A percentile compares a stretch with the other conserved stretches of the same genome.
phyloP scores from a whole-genome alignment of 2,329 filamentous ascomycete genomes.

The Sporothrix brunneoviolacea region DNA sequence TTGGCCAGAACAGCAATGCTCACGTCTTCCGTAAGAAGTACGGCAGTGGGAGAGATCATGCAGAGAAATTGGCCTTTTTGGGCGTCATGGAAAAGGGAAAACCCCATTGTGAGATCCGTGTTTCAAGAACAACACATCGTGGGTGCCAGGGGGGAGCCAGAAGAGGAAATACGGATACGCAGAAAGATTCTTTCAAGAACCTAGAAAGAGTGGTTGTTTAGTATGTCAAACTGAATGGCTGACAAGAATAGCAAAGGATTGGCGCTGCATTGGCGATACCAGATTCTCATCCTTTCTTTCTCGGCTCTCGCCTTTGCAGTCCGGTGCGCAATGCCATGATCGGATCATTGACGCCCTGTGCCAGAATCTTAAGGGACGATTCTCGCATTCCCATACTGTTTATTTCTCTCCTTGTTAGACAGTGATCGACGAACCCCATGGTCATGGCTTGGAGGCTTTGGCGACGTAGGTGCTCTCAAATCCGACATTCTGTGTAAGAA shows the following conservation, averaged over 20 bases:
- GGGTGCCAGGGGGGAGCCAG: not conserved
- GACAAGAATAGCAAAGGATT: too few relatives aligned
- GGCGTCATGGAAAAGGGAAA: not conserved
- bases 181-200: too few relatives aligned
- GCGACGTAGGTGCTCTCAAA: not conserved
- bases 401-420: too few relatives aligned
- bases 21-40: too few relatives aligned
- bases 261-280: not conserved
- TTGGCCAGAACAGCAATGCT: too few relatives aligned
- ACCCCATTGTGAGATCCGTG: constrained; percentile 2
- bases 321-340: constrained; percentile 1
- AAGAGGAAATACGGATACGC: not conserved
- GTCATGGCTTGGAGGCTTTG: too few relatives aligned
- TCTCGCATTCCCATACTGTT: not conserved
- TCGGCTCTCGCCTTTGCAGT: not conserved
- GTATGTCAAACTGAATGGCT: too few relatives aligned
- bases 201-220: too few relatives aligned
- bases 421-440: too few relatives aligned
- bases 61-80: not conserved
- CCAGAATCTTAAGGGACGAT: too few relatives aligned
- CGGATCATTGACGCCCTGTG: not conserved
- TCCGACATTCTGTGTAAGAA: not conserved
- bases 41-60: too few relatives aligned
- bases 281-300: not conserved
- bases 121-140: not conserved